phyloP scores from a whole-genome alignment of 192 early-diverging fungal species.

The Coemansia sp. region DNA sequence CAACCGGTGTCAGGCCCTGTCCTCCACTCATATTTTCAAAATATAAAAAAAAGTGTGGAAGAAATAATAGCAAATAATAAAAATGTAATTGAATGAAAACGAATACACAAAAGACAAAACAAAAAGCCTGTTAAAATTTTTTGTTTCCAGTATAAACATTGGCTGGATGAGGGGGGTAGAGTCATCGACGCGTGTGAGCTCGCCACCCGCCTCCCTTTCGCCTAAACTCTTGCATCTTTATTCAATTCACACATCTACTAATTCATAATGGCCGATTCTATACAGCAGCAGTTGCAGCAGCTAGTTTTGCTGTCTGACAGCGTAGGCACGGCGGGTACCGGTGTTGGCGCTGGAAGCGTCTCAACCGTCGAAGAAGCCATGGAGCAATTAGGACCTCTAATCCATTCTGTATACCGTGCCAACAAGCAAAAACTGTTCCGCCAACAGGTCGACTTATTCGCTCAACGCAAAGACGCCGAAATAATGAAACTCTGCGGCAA shows the following conservation, averaged over 20 bases:
- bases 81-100: background rate
- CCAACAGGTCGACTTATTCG: constrained; percentile 82
- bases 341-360: constrained; percentile 32
- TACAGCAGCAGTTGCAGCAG: constrained; percentile 56
- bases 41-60: background rate
- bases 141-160: constrained; percentile 1
- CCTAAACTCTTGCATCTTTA: background rate
- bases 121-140: background rate
- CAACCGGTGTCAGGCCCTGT: constrained; percentile 42
- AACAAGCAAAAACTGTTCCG: constrained; percentile 83
- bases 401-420: constrained; percentile 86
- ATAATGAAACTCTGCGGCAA: constrained; percentile 97
- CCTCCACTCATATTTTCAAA: constrained; percentile 5
- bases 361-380: constrained; percentile 63
- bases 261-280: constrained; percentile 49
- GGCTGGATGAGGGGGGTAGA: background rate
- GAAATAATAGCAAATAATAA: background rate
- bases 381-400: constrained; percentile 81
- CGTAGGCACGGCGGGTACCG: constrained; percentile 30
- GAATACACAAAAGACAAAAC: background rate
- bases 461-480: constrained; percentile 87
- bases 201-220: background rate
- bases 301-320: constrained; percentile 52
- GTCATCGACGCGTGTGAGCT: background rate
- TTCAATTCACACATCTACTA: constrained; percentile 1